Evolutionary conservation across 192 early-diverging fungal genomes (phyloP).

Genomic region (Gryganskiella cystojenkinii): DNA sequence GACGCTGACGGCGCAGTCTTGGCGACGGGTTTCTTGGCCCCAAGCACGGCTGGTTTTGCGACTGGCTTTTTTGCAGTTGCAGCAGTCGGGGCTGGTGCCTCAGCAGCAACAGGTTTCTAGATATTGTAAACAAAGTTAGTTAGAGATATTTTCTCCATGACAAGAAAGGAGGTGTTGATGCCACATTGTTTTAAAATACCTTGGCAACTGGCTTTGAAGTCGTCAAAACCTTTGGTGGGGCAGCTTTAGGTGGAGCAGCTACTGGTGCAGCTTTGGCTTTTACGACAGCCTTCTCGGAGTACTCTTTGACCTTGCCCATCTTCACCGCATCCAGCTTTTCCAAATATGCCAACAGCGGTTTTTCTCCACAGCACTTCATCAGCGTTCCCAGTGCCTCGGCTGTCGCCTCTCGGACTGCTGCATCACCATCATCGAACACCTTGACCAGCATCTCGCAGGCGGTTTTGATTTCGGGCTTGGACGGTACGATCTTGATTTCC

Average conservation of each 20-base stretch:
- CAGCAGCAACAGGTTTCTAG: slow-evolving; percentile 45
- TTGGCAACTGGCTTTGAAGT: slow-evolving; percentile 43
- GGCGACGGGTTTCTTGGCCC: slow-evolving; percentile 13
- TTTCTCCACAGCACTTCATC: slow-evolving; percentile 88
- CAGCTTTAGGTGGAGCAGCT: slow-evolving; percentile 32
- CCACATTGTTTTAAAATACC: slow-evolving; percentile 15
- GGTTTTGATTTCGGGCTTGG: slow-evolving; percentile 84
- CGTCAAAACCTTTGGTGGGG: slow-evolving; percentile 41
- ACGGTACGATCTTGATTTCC: slow-evolving; percentile 72
- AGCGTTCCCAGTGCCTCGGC: slow-evolving; percentile 91
- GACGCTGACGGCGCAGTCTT: slow-evolving; percentile 33
- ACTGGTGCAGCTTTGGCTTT: slow-evolving; percentile 70
- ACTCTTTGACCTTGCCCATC: slow-evolving; percentile 88
- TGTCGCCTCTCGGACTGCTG: slow-evolving; percentile 82
- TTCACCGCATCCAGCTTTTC: slow-evolving; percentile 92
- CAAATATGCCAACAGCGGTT: slow-evolving; percentile 73
- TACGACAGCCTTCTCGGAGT: slow-evolving; percentile 87
- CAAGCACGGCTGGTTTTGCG: slow-evolving; percentile 41
- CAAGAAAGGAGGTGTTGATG: not conserved
- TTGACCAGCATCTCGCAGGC: slow-evolving; percentile 82
- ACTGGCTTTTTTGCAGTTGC: slow-evolving; percentile 46
- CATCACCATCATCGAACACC: slow-evolving; percentile 86
- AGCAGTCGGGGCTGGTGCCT: slow-evolving; percentile 33
- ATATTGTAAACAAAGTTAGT: not conserved
- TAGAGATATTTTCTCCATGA: not conserved